Conservation (phyloP, 2,329 filamentous ascomycete species). For the Cladosporium sp. region DNA sequence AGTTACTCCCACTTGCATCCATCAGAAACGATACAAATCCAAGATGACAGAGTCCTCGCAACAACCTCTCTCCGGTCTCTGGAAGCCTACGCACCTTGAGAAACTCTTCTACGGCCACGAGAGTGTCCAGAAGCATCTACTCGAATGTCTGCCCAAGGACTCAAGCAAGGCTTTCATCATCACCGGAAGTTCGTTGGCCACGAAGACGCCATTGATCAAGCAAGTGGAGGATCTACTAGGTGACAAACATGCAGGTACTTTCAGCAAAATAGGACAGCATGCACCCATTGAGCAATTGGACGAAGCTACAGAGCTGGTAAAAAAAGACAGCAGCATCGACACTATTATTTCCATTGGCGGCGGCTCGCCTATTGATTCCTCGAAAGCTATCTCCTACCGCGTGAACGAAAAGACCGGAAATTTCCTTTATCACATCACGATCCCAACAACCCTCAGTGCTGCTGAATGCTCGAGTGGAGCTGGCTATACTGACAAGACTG, state of each 20-base stretch:
- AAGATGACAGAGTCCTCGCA: conserved; percentile 42
- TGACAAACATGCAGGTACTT: conserved; percentile 49
- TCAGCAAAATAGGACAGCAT: conserved; percentile 52
- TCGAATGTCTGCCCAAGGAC: conserved; percentile 40
- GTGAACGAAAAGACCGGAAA: conserved; percentile 38
- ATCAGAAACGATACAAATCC: conserved; percentile 28
- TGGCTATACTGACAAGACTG: conserved; percentile 48
- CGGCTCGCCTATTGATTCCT: conserved; percentile 52
- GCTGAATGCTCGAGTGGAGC: conserved; percentile 53
- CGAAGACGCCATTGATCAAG: conserved; percentile 50
- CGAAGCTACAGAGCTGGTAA: conserved; percentile 46
- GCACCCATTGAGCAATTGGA: conserved; percentile 53
- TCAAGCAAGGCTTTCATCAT: conserved; percentile 55
- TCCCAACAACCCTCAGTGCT: conserved; percentile 48
- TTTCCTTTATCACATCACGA: conserved; percentile 45
- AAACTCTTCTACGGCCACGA: conserved; percentile 48
- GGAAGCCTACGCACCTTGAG: conserved; percentile 48
- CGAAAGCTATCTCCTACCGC: conserved; percentile 45
- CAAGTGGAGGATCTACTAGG: conserved; percentile 48
- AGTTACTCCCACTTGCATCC: not conserved
- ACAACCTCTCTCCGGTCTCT: conserved; percentile 46
- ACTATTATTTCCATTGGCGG: conserved; percentile 54
- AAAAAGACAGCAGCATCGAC: conserved; percentile 45
- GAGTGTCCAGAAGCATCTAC: conserved; percentile 45
- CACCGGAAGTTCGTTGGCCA: conserved; percentile 51